These are phyloP conservation scores for Funneliformis mosseae DNA, from an alignment of 192 early-diverging fungal species.

Conservation along the genomic window DNA sequence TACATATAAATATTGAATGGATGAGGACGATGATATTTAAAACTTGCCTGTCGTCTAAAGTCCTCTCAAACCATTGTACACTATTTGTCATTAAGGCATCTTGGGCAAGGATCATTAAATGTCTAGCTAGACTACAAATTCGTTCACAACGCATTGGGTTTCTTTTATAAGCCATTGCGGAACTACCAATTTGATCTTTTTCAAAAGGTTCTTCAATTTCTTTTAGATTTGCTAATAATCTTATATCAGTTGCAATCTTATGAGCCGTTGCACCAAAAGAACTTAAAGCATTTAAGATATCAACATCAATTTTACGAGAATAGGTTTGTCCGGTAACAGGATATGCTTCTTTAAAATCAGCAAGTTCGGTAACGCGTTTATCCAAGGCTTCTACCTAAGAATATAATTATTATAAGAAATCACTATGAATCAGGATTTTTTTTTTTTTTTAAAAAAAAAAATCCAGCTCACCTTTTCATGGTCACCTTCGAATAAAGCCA, in stretches of 20 bases:
- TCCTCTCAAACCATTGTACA: constrained; percentile 97
- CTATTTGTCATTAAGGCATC: constrained; percentile 89
- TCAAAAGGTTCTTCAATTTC: constrained; percentile 99
- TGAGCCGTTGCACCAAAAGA: constrained; percentile 96
- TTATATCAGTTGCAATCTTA: constrained; percentile 96
- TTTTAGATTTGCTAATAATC: constrained; percentile 94
- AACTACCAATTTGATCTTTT: constrained; percentile 98
- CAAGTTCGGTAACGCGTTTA: constrained; percentile 83
- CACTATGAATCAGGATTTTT: no score
- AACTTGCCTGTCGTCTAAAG: constrained; percentile 83
- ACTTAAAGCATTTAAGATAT: constrained; percentile 80
- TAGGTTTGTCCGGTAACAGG: constrained; percentile 98
- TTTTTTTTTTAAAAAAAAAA: no score
- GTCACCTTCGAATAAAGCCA: constrained; percentile 92
- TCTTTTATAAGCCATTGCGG: constrained; percentile 99
- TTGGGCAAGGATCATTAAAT: constrained; percentile 88
- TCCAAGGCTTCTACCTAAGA: constrained; percentile 82
- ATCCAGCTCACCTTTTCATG: constrained; percentile 68
- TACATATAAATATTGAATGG: background rate
- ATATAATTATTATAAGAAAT: background rate
- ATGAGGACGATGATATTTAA: background rate
- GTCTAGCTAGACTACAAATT: constrained; percentile 92
- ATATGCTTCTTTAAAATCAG: constrained; percentile 83
- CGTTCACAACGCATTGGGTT: constrained; percentile 99
- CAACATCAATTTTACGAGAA: constrained; percentile 96